These are phyloP conservation scores for Lagenidium giganteum DNA, from an alignment of 352 stramenopile genomes.

Conservation along the genomic window DNA sequence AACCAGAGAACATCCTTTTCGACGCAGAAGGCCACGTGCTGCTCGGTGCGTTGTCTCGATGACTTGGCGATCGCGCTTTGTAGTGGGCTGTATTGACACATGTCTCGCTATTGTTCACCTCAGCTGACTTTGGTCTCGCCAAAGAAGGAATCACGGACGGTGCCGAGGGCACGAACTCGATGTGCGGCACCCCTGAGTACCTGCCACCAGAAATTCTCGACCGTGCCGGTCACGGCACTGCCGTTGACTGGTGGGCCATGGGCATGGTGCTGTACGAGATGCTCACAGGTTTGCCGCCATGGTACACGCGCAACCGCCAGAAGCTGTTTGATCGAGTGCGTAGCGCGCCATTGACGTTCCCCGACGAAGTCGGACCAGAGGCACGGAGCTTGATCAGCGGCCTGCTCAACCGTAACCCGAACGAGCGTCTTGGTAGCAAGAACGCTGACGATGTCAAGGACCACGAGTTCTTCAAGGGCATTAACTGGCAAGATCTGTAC, in stretches of 20 bases:
- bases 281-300: slow-evolving; percentile 88
- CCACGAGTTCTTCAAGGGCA: slow-evolving; percentile 77
- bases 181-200: slow-evolving; percentile 92
- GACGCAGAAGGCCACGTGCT: slow-evolving; percentile 69
- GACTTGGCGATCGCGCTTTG: not conserved
- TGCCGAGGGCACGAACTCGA: slow-evolving; percentile 81
- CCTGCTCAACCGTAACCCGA: slow-evolving; percentile 77
- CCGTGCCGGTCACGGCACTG: slow-evolving; percentile 84
- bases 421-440: slow-evolving; percentile 68
- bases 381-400: slow-evolving; percentile 80
- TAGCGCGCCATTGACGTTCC: slow-evolving; percentile 85
- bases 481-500: slow-evolving; percentile 83
- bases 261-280: slow-evolving; percentile 94
- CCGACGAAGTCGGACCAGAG: slow-evolving; percentile 67
- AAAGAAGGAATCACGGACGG: slow-evolving; percentile 85
- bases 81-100: not conserved
- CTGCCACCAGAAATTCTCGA: slow-evolving; percentile 90
- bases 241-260: slow-evolving; percentile 92
- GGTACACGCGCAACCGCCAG: slow-evolving; percentile 92
- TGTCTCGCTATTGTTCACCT: slow-evolving; percentile 6
- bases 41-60: slow-evolving; percentile 29
- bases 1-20: slow-evolving; percentile 87
- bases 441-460: slow-evolving; percentile 81
- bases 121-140: slow-evolving; percentile 84
- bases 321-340: slow-evolving; percentile 90